Conservation (phyloP, 2,329 filamentous ascomycete species). For the Neofusicoccum sp. region DNA sequence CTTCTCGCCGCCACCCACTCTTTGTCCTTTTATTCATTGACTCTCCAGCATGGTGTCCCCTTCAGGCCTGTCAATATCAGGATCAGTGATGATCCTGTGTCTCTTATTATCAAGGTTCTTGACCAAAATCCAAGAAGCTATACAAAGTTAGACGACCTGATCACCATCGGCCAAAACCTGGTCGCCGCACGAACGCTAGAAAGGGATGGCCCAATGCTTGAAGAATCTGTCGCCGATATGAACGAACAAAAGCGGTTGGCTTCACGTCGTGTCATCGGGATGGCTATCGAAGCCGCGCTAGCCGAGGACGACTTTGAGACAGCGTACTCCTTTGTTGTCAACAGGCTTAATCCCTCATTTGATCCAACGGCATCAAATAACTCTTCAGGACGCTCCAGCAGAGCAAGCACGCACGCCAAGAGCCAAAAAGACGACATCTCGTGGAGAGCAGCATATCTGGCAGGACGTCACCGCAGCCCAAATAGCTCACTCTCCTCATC, state of each 20-base stretch:
- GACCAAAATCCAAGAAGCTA: constrained; percentile 75
- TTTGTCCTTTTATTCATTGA: constrained; percentile 72
- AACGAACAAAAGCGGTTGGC: constrained; percentile 42
- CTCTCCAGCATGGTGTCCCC: constrained; percentile 74
- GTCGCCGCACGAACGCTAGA: constrained; percentile 55
- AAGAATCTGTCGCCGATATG: constrained; percentile 16
- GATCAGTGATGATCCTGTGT: constrained; percentile 72
- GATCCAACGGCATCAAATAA: neutral
- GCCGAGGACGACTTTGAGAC: constrained; percentile 80
- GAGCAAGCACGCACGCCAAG: neutral
- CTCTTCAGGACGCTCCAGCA: neutral
- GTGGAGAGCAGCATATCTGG: constrained; percentile 75
- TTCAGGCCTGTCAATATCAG: constrained; percentile 76
- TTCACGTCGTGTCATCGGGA: constrained; percentile 69
- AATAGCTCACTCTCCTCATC: constrained; percentile 26
- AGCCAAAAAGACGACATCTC: constrained; percentile 62
- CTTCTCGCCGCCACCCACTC: constrained; percentile 71
- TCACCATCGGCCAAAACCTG: constrained; percentile 67
- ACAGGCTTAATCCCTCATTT: constrained; percentile 51
- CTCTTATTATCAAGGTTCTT: constrained; percentile 69
- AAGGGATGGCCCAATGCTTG: constrained; percentile 24
- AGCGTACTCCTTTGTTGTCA: constrained; percentile 79
- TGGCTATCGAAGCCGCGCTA: constrained; percentile 77
- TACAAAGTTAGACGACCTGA: constrained; percentile 69
- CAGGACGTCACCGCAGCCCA: constrained; percentile 65